These are phyloP conservation scores for Phaseolus lunatus DNA, from an alignment of 306 rosid genomes.

Conservation along the genomic window DNA sequence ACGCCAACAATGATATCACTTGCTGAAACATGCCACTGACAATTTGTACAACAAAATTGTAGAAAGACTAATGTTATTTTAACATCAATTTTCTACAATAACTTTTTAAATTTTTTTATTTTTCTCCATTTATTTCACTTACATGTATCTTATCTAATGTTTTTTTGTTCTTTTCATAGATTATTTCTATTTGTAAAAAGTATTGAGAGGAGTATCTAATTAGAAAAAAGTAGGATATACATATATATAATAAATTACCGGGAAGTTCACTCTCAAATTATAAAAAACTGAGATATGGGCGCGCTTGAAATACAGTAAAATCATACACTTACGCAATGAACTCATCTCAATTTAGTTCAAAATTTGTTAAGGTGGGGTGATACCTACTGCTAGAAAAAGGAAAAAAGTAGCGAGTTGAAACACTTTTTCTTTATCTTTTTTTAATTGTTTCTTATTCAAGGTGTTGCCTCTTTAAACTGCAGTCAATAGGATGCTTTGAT, in stretches of 20 bases:
- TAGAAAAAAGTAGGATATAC: neutral
- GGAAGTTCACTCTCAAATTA: neutral
- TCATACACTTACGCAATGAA: neutral
- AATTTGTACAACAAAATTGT: neutral
- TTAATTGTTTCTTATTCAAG: neutral
- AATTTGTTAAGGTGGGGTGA: neutral
- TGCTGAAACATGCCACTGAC: neutral
- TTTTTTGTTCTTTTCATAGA: neutral
- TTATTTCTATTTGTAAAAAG: neutral
- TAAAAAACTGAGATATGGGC: neutral
- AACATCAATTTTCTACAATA: neutral
- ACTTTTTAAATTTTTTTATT: neutral
- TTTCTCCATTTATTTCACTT: neutral
- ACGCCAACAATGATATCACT: constrained; percentile 37
- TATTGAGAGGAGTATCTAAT: neutral
- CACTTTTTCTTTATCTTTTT: neutral
- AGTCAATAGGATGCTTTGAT: neutral
- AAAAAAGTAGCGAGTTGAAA: neutral
- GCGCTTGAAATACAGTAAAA: neutral
- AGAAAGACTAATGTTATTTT: neutral
- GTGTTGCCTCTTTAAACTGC: neutral
- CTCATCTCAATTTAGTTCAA: neutral
- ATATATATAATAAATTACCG: too few relatives aligned
- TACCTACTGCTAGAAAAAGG: neutral
- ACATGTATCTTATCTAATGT: neutral